phyloP scores from a whole-genome alignment of 441 rosid genomes.

The Breynia disticha region DNA sequence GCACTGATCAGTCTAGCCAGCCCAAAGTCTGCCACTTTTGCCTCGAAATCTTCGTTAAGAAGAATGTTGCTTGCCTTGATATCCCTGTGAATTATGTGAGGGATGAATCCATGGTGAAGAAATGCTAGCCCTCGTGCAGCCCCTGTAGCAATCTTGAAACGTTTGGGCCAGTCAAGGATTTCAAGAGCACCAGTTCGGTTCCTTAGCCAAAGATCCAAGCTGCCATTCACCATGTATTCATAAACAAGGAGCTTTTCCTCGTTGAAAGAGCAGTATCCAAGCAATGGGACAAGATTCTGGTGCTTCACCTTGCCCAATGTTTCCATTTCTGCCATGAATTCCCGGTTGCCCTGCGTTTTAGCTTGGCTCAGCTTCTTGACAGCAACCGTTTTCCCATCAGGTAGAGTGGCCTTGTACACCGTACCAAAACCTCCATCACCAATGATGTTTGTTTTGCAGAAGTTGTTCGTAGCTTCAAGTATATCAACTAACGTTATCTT shows the following conservation, averaged over 20 bases:
- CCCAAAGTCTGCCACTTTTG: slow-evolving; percentile 92
- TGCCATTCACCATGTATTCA: slow-evolving; percentile 85
- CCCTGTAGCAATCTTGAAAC: slow-evolving; percentile 60
- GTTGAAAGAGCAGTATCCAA: slow-evolving; percentile 68
- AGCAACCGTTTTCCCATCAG: slow-evolving; percentile 55
- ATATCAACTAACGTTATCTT: slow-evolving; percentile 61
- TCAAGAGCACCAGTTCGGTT: slow-evolving; percentile 54
- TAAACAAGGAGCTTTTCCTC: slow-evolving; percentile 91
- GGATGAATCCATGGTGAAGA: slow-evolving; percentile 78
- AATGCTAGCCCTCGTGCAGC: slow-evolving; percentile 81
- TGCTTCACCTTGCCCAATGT: slow-evolving; percentile 93
- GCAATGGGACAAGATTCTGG: slow-evolving; percentile 69
- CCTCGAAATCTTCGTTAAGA: slow-evolving; percentile 63
- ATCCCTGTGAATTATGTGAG: too few species aligned
- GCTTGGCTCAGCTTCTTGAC: slow-evolving; percentile 85
- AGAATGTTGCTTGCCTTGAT: too few species aligned
- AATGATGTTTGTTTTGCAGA: slow-evolving; percentile 72
- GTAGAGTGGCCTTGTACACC: slow-evolving; percentile 64
- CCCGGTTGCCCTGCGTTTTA: slow-evolving; percentile 77
- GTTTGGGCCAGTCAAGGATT: slow-evolving; percentile 69
- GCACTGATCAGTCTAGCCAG: slow-evolving; percentile 89
- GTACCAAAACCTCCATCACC: slow-evolving; percentile 96
- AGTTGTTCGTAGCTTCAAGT: slow-evolving; percentile 69
- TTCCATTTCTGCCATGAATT: slow-evolving; percentile 92
- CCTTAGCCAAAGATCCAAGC: slow-evolving; percentile 80